A percentile compares a stretch with the other conserved stretches of the same genome.
phyloP scores from a whole-genome alignment of 345 rosid species.

The Excoecaria cochinchinensis region DNA sequence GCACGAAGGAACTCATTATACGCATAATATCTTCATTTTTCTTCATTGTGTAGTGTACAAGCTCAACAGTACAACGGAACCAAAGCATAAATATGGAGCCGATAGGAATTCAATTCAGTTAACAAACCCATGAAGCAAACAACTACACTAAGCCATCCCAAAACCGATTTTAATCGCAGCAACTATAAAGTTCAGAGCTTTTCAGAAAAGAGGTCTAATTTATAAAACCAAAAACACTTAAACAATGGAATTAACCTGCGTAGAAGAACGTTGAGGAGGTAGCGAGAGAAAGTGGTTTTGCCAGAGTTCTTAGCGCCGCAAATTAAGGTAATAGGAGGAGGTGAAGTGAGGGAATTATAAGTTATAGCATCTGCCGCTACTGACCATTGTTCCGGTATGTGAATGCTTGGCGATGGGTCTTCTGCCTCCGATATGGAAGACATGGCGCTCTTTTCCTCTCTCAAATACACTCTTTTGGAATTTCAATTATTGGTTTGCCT shows the following conservation, averaged over 20 bases:
- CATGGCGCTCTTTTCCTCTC: constrained; percentile 1
- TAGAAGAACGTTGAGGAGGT: constrained; percentile 71
- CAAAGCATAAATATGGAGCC: neutral
- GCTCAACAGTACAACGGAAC: too few species aligned
- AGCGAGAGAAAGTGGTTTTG: constrained; percentile 83
- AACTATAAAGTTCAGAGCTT: neutral
- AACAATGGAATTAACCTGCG: constrained; percentile 39
- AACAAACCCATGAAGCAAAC: constrained; percentile 10
- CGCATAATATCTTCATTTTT: too few species aligned
- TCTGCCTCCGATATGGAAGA: constrained; percentile 38
- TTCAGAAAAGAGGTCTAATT: neutral
- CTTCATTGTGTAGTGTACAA: too few species aligned
- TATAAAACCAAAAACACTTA: neutral
- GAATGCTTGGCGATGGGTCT: constrained; percentile 41
- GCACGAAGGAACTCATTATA: too few species aligned
- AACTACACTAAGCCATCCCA: neutral
- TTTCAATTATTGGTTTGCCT: neutral
- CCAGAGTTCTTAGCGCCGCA: constrained; percentile 91
- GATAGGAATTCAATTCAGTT: neutral
- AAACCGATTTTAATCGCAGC: neutral
- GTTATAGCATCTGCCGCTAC: constrained; percentile 61
- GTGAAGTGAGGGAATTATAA: constrained; percentile 39
- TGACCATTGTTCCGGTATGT: constrained; percentile 69
- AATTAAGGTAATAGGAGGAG: constrained; percentile 51
- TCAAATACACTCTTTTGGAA: neutral